A percentile compares a stretch with the other conserved stretches of the same genome.
phyloP scores from a whole-genome alignment of 2,329 filamentous ascomycete species.

The Diaporthe sp. region DNA sequence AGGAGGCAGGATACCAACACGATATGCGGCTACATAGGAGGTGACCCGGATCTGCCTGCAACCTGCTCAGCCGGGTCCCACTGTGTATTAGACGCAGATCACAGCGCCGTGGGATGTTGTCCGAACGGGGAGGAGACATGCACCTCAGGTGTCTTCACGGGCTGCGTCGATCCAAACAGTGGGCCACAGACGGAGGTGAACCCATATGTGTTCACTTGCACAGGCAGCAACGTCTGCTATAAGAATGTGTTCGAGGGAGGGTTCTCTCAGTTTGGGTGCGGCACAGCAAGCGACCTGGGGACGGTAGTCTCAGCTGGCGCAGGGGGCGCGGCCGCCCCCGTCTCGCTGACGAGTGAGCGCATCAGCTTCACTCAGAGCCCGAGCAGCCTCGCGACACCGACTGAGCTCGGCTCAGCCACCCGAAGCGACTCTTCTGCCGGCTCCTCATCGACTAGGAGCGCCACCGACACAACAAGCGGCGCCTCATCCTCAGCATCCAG shows the following conservation, averaged over 20 bases:
- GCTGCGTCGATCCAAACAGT: slow-evolving; percentile 67
- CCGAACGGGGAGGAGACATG: slow-evolving; percentile 64
- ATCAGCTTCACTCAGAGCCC: slow-evolving; percentile 57
- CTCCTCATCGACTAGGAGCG: slow-evolving; percentile 13
- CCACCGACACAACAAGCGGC: background rate
- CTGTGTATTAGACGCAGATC: slow-evolving; percentile 66
- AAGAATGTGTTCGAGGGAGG: slow-evolving; percentile 68
- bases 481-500: slow-evolving; percentile 39
- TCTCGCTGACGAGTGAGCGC: slow-evolving; percentile 56
- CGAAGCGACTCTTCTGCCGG: slow-evolving; percentile 42
- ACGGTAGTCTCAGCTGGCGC: slow-evolving; percentile 63
- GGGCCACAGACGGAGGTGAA: slow-evolving; percentile 64
- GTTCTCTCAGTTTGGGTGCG: slow-evolving; percentile 70
- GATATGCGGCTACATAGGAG: slow-evolving; percentile 70
- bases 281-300: slow-evolving; percentile 61
- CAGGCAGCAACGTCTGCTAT: slow-evolving; percentile 66
- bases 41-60: slow-evolving; percentile 64
- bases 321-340: slow-evolving; percentile 54
- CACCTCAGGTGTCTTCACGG: slow-evolving; percentile 69
- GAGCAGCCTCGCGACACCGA: slow-evolving; percentile 56
- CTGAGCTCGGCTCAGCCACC: slow-evolving; percentile 53
- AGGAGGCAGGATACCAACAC: slow-evolving; percentile 64
- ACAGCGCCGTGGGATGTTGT: slow-evolving; percentile 69
- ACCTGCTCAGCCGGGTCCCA: slow-evolving; percentile 71
- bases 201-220: slow-evolving; percentile 70